phyloP scores from a whole-genome alignment of 495 filamentous ascomycete species.

The Penicillium tannophilum region DNA sequence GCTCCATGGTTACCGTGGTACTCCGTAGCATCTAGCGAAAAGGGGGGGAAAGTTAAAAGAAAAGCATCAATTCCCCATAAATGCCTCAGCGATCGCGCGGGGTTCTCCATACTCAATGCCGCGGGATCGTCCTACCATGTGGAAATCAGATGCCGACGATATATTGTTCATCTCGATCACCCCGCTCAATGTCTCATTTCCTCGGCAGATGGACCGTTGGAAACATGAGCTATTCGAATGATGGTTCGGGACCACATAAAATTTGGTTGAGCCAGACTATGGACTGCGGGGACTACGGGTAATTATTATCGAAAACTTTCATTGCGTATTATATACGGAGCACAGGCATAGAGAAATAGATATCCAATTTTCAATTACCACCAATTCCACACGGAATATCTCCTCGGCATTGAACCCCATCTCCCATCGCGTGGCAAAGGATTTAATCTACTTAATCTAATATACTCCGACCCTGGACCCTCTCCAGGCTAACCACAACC shows the following conservation, averaged over 20 bases:
- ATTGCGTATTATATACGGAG: no score
- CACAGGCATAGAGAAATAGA: no score
- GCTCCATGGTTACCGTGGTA: background rate
- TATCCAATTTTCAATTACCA: background rate
- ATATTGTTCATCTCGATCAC: background rate
- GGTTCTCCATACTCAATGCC: background rate
- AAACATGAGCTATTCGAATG: no score
- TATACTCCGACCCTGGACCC: background rate
- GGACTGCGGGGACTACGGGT: no score
- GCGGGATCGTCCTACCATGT: background rate
- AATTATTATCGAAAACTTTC: no score
- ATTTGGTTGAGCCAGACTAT: background rate
- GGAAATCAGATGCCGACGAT: background rate
- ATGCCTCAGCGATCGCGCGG: background rate
- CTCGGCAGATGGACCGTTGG: background rate
- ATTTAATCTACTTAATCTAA: constrained; percentile 6
- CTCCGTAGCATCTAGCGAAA: no score
- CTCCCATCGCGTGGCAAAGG: background rate
- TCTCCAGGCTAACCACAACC: background rate
- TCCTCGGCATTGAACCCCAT: background rate
- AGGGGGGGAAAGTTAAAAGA: background rate
- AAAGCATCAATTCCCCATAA: background rate
- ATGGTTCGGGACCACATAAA: background rate
- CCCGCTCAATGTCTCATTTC: background rate
- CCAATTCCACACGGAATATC: background rate